Percentiles rank a stretch among this genome's conserved stretches.
Evolutionary conservation across 257 asterid genomes (phyloP).

Genomic region (Solanum tarijense): DNA sequence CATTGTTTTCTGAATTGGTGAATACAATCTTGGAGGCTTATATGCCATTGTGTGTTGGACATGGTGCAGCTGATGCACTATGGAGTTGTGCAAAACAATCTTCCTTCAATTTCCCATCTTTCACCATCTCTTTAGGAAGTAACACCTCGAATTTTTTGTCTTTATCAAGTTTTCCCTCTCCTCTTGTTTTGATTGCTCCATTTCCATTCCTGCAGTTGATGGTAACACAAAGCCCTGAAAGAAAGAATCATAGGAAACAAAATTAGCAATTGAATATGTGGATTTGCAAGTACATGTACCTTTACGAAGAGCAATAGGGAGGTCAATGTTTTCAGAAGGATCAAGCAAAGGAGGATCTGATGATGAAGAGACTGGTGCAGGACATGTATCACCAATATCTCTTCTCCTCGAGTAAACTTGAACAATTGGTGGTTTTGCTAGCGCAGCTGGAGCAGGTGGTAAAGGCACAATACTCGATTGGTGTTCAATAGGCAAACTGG

Average conservation of each 20-base stretch:
- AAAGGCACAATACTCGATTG: no score
- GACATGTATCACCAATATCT: no score
- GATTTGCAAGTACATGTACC: no score
- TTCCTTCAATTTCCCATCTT: conserved; percentile 41
- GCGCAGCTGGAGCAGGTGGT: no score
- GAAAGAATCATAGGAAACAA: neutral
- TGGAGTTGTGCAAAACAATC: conserved; percentile 81
- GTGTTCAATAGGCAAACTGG: no score
- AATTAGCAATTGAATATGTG: no score
- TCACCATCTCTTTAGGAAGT: conserved; percentile 31
- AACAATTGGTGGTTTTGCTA: no score
- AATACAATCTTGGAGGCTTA: conserved; percentile 47
- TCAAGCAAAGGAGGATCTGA: no score
- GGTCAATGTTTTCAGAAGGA: no score
- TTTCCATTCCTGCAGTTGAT: conserved; percentile 58
- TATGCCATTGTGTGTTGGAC: conserved; percentile 52
- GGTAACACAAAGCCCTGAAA: conserved; percentile 57
- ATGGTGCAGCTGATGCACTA: conserved; percentile 53
- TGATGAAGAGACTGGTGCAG: no score
- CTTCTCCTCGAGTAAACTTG: no score
- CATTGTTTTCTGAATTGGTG: conserved; percentile 28
- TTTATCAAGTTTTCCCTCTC: conserved; percentile 34
- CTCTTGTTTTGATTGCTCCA: conserved; percentile 39
- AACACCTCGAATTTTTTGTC: conserved; percentile 54
- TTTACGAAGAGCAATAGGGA: no score